Evolutionary conservation across 306 rosid genomes (phyloP), one percentile per base, ranked within the genome.

Genomic region (Cicer chorassanicum): DNA sequence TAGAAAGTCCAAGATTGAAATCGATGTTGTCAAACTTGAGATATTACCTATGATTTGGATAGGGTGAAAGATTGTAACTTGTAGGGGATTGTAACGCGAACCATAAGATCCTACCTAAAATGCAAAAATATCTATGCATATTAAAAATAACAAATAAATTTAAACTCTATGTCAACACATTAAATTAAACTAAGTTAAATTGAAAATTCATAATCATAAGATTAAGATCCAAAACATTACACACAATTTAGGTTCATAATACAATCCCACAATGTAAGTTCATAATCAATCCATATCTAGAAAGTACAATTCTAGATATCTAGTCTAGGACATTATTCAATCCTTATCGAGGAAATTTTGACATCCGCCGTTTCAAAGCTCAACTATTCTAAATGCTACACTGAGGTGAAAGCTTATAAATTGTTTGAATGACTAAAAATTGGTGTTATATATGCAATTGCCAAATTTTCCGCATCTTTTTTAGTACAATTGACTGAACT

Each of bases 371-470:
- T 55, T 43, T 76, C 24, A 48, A 24, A 34, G 55, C 38, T 36
- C 44, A 75, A 21, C 64, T 51, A 8, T 57, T n/a, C 38, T 34
- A 53, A 55, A 39, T 29, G 50, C 49, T 1, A 12, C 48, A 10
- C 59, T 29, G 19, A 76, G 9, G 11, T 15, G 29, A 59, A 67
- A 67, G 41, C 41, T 67, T 67, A 44, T 65, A 40, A 65, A n/a
- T 53, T 46, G 54, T 72, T 21, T 18, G 6, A 42, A 13, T 72
- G 1, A 19, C 56, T 43, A 12, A 56, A 48, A 61, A 34, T 19
- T 75, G 46, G 49, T 0, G 8, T 75, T 42, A 68, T n/a, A 69
- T 36, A 51, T 68, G 49, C 24, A 44, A 64, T 69, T 36, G 44
- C 44, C 50, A 64, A 53, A 29, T 2, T 62, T 62, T 61, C 44